Conservation (phyloP, 192 early-diverging fungal genomes). For the Gamsiella multidivaricata region DNA sequence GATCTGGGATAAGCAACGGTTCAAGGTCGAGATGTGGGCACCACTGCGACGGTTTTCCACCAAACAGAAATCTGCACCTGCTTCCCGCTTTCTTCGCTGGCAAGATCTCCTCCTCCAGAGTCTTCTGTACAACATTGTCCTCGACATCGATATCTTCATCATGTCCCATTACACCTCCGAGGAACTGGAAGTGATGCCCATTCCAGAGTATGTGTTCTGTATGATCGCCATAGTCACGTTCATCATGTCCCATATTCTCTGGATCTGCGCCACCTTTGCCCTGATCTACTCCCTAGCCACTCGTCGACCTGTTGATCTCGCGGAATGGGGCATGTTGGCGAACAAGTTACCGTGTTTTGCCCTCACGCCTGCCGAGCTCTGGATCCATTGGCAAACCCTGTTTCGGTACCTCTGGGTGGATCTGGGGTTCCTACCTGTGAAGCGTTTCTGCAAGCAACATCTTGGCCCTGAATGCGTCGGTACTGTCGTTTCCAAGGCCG, state of each 20-base stretch:
- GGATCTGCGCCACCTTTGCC: constrained; percentile 3
- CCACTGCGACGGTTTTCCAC: constrained; percentile 26
- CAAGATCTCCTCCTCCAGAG: background rate
- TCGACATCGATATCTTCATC: constrained; percentile 14
- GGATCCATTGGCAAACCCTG: constrained; percentile 41
- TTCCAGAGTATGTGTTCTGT: constrained; percentile 11
- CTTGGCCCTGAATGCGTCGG: constrained; percentile 18
- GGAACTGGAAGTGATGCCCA: background rate
- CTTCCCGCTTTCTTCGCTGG: background rate
- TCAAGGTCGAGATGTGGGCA: constrained; percentile 26
- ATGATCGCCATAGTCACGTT: constrained; percentile 1
- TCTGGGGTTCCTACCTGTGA: constrained; percentile 29
- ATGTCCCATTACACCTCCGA: constrained; percentile 13
- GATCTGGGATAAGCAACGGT: constrained; percentile 35
- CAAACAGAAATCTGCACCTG: background rate
- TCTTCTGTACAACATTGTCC: constrained; percentile 1
- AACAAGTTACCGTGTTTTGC: constrained; percentile 33
- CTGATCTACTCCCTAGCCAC: constrained; percentile 4
- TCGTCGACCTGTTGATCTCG: background rate
- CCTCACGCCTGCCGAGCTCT: constrained; percentile 26
- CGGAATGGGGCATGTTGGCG: constrained; percentile 32
- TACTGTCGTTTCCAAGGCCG: background rate
- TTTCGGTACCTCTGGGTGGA: constrained; percentile 51
- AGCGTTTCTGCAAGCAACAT: constrained; percentile 4
- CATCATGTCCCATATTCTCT: constrained; percentile 14